Evolutionary conservation across 2,329 filamentous ascomycete genomes (phyloP), one percentile per base, ranked within the genome.

Genomic region (Alternaria postmessia): DNA sequence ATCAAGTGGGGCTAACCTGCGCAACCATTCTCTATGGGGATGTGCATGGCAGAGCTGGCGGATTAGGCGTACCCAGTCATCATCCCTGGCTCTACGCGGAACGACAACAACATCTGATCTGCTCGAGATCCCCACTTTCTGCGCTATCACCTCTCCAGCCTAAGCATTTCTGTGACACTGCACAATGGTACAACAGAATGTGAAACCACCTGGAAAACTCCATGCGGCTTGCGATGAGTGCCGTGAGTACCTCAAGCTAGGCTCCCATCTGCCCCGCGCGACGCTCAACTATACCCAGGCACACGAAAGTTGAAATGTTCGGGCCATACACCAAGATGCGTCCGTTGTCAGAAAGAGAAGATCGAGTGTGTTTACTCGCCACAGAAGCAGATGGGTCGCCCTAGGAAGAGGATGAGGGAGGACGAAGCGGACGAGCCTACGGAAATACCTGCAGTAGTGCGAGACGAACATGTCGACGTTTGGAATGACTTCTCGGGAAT

Each of bases 301-400:
- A 74, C 72, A 16, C 79, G 82, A 60, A 85, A 85, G 67, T 66
- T 85, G 44, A 84, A 83, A 70, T 85, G 83, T 68, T 79, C 78
- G 1, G 80, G 82, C 28, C 75, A 80, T 18, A 69, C 67, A n/a
- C 80, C 80, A 3, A 62, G 54, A 41, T 85, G 83, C 64, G 67
- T 67, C 18, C 74, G 83, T 52, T 85, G 83, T 62, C 61, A 64
- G 18, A 67, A 70, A 41, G 82, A 84, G 49, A 64, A 63, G 4
- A 75, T 83, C 14, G 48, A 51, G 16, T 85, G 83, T 65, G 54
- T 80, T 26, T 85, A 84, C 67, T 83, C 81, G 24, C 71, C 73
- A 3, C 81, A 81, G 53, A 84, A 83, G 68, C 78, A 75, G 36
- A 85, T 85, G 83, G 83, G 83, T 9, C 69, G 83, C 43, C 83